phyloP scores from a whole-genome alignment of 2,329 filamentous ascomycete species.

The Beauveria sp. region DNA sequence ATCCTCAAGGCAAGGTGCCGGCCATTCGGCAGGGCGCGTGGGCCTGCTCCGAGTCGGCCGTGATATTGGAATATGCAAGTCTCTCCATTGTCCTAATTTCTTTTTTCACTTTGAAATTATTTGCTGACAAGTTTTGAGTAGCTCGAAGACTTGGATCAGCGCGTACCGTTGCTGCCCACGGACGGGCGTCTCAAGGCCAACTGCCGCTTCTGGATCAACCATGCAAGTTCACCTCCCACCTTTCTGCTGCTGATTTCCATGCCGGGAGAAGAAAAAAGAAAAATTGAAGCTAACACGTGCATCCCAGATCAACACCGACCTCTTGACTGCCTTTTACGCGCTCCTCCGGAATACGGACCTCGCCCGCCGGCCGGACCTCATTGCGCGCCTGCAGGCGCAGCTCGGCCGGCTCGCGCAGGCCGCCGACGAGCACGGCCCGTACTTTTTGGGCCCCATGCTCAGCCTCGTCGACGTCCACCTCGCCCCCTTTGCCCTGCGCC shows the following conservation, averaged over 20 bases:
- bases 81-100: neutral
- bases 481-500: slow-evolving; percentile 65
- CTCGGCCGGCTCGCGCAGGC: slow-evolving; percentile 48
- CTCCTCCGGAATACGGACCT: slow-evolving; percentile 59
- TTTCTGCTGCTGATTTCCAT: neutral
- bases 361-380: slow-evolving; percentile 49
- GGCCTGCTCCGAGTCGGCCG: slow-evolving; percentile 73
- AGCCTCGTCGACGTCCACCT: slow-evolving; percentile 66
- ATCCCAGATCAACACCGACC: slow-evolving; percentile 60
- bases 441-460: slow-evolving; percentile 51
- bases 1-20: slow-evolving; percentile 68
- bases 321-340: slow-evolving; percentile 70
- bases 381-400: slow-evolving; percentile 55
- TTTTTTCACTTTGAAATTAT: neutral
- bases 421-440: slow-evolving; percentile 53
- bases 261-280: too few species aligned
- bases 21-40: slow-evolving; percentile 71
- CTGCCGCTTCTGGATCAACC: slow-evolving; percentile 72
- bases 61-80: slow-evolving; percentile 77
- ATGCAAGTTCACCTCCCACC: slow-evolving; percentile 42
- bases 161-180: slow-evolving; percentile 54
- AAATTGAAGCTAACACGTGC: neutral
- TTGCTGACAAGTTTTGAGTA: slow-evolving; percentile 20
- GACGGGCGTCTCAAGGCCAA: slow-evolving; percentile 62
- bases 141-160: slow-evolving; percentile 65